Evolutionary conservation across 148 eudicot genomes (phyloP).

Genomic region (Talinum fruticosum): DNA sequence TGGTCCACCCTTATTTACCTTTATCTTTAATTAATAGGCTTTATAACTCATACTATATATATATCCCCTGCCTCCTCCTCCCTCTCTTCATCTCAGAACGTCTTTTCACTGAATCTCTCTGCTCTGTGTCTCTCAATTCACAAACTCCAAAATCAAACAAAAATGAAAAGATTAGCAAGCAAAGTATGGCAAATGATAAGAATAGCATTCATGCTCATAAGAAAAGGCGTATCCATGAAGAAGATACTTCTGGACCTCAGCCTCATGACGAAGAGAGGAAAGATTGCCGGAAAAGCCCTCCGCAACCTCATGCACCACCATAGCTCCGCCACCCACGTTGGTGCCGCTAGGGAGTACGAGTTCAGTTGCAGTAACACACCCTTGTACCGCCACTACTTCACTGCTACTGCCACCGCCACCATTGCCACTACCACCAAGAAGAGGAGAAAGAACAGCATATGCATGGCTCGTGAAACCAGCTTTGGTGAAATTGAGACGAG

Average conservation of each 20-base stretch:
- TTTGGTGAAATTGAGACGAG: not conserved
- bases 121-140: not conserved
- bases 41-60: constrained; percentile 23
- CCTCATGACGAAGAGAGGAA: constrained; percentile 55
- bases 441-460: not conserved
- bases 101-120: not conserved
- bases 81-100: not conserved
- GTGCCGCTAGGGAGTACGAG: constrained; percentile 69
- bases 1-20: not conserved
- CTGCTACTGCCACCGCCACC: not conserved
- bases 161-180: constrained; percentile 28
- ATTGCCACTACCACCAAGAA: not conserved
- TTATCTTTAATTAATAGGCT: not conserved
- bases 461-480: not conserved
- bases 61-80: not conserved
- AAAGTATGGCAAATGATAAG: constrained; percentile 40
- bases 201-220: constrained; percentile 42
- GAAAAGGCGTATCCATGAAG: constrained; percentile 49
- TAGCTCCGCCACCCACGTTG: constrained; percentile 20
- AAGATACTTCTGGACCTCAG: constrained; percentile 48
- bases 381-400: constrained; percentile 22
- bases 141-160: not conserved
- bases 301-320: constrained; percentile 49
- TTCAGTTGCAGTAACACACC: constrained; percentile 80
- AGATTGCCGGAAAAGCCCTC: constrained; percentile 55